A percentile compares a stretch with the other conserved stretches of the same genome.
Conservation (phyloP, 148 eudicot genomes). For the Fallopia convolvulus region DNA sequence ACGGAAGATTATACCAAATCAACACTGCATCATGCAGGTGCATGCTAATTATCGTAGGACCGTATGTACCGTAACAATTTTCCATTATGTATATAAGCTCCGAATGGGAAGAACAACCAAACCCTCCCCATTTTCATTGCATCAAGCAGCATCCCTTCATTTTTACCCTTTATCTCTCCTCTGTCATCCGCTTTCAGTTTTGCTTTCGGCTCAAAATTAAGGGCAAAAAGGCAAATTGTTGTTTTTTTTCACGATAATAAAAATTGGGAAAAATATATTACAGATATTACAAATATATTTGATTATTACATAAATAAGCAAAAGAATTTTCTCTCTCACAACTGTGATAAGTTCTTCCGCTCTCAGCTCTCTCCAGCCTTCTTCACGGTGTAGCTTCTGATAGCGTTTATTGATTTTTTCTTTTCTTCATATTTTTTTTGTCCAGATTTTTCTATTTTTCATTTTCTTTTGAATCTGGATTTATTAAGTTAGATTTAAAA, state of each 20-base stretch:
- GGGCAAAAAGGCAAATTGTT: neutral
- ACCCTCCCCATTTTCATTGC: slow-evolving; percentile 10
- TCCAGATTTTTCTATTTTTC: neutral
- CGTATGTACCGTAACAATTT: slow-evolving; percentile 17
- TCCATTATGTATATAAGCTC: slow-evolving; percentile 31
- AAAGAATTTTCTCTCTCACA: neutral
- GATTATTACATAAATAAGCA: neutral
- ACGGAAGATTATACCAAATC: neutral
- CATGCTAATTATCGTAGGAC: slow-evolving; percentile 56
- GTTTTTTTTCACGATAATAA: neutral
- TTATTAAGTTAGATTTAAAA: slow-evolving; percentile 5
- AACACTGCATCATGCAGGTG: neutral
- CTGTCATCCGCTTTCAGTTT: neutral
- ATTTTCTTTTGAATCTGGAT: slow-evolving; percentile 3
- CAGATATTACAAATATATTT: neutral
- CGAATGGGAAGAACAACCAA: slow-evolving; percentile 14
- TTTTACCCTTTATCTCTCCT: slow-evolving; percentile 10
- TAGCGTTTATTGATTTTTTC: neutral
- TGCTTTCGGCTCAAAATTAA: slow-evolving; percentile 9
- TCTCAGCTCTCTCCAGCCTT: slow-evolving; percentile 1
- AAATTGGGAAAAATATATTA: neutral
- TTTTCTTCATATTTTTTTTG: neutral
- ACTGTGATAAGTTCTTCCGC: slow-evolving; percentile 4
- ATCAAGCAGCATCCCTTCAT: slow-evolving; percentile 18
- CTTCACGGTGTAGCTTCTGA: neutral